A percentile compares a stretch with the other conserved stretches of the same genome.
phyloP scores from a whole-genome alignment of 352 stramenopile genomes.

The Phytophthora cryptogea region DNA sequence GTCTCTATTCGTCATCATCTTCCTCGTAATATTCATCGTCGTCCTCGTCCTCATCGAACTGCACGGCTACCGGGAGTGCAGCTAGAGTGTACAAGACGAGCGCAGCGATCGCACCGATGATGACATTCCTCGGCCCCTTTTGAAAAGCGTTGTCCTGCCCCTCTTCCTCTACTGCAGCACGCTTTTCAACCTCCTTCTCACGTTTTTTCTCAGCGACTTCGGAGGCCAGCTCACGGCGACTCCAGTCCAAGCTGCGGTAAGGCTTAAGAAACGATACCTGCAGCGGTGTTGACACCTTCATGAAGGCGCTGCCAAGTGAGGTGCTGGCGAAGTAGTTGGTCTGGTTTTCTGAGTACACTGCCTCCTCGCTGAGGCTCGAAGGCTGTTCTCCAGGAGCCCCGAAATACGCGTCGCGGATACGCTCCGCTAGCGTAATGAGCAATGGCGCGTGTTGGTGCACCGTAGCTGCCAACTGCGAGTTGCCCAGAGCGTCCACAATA shows the following conservation, averaged over 20 bases:
- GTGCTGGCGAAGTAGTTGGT: conserved; percentile 64
- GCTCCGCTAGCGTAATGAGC: conserved; percentile 73
- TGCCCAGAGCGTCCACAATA: conserved; percentile 77
- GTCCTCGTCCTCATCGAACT: conserved; percentile 48
- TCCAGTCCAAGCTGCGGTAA: conserved; percentile 86
- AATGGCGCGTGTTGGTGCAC: conserved; percentile 78
- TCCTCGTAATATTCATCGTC: conserved; percentile 47
- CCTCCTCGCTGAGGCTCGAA: conserved; percentile 40
- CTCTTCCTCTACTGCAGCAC: conserved; percentile 13
- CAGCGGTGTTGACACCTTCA: conserved; percentile 63
- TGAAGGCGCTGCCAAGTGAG: conserved; percentile 54
- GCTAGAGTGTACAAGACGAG: conserved; percentile 78
- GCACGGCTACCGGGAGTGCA: conserved; percentile 60
- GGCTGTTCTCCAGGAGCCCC: conserved; percentile 40
- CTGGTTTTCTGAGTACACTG: conserved; percentile 74
- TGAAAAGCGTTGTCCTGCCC: conserved; percentile 52
- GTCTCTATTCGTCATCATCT: conserved; percentile 28
- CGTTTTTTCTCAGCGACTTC: conserved; percentile 62
- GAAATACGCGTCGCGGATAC: conserved; percentile 79
- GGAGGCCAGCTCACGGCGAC: conserved; percentile 63
- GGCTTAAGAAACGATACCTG: conserved; percentile 76
- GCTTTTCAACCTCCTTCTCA: conserved; percentile 33
- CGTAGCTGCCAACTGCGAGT: conserved; percentile 68
- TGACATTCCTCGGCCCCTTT: conserved; percentile 80
- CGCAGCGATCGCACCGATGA: conserved; percentile 73